These are phyloP conservation scores for Euphorbia peplus DNA, from an alignment of 345 rosid genomes.

Conservation along the genomic window DNA sequence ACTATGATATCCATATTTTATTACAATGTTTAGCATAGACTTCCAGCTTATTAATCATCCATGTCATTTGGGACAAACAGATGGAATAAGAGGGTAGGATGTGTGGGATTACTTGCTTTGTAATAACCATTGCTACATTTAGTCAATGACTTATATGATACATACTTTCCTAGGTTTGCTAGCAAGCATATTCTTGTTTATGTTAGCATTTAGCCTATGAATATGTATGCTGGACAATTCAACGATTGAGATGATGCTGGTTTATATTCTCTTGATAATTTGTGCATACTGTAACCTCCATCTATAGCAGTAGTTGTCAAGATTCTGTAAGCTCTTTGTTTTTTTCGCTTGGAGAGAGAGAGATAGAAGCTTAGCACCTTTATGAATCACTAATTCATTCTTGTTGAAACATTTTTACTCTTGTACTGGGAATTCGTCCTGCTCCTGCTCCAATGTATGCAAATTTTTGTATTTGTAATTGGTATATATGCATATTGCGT, in stretches of 20 bases:
- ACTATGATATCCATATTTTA: not conserved
- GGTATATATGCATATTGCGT: not conserved
- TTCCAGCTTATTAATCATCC: not conserved
- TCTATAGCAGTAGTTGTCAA: not conserved
- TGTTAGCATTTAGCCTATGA: not conserved
- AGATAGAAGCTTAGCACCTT: not conserved
- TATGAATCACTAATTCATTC: not conserved
- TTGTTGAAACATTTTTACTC: not conserved
- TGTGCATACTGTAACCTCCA: not conserved
- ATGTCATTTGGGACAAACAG: not conserved
- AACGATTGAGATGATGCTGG: not conserved
- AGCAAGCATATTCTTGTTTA: not conserved
- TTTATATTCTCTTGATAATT: not conserved
- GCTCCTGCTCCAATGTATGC: not conserved
- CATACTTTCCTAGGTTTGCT: not conserved
- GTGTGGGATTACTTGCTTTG: not conserved
- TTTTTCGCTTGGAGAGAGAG: not conserved
- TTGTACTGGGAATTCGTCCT: not conserved
- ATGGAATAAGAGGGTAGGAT: not conserved
- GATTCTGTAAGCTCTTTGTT: not conserved
- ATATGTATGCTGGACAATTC: not conserved
- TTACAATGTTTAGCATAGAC: not conserved
- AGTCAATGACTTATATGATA: not conserved
- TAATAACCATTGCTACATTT: not conserved
- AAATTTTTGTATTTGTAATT: not conserved